A percentile compares a stretch with the other conserved stretches of the same genome.
Evolutionary conservation across 1,284 basidiomycete species (phyloP).

Genomic region (Pseudozyma thailandica): DNA sequence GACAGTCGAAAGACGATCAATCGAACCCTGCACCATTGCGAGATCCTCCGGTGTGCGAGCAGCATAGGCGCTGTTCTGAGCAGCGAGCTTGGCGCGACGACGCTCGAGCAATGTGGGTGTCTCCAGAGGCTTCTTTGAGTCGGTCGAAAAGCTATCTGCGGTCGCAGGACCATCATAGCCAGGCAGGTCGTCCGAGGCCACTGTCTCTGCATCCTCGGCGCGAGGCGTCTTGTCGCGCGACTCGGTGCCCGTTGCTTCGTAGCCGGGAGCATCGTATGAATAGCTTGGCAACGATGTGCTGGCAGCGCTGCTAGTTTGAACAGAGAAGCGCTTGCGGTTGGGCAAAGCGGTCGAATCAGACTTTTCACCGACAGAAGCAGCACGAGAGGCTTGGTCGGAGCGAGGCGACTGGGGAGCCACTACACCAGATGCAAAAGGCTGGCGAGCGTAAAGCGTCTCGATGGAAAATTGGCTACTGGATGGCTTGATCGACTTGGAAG

Average conservation of each 20-base stretch:
- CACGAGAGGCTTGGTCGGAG: conserved; percentile 33
- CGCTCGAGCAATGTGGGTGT: conserved; percentile 39
- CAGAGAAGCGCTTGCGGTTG: conserved; percentile 36
- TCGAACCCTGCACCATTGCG: conserved; percentile 49
- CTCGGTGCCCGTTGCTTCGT: conserved; percentile 8
- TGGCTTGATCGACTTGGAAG: background rate
- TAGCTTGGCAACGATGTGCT: conserved; percentile 38
- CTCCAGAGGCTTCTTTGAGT: conserved; percentile 25
- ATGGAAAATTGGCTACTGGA: conserved; percentile 16
- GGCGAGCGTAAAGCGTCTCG: conserved; percentile 22
- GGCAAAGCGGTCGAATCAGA: conserved; percentile 32
- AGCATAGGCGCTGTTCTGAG: conserved; percentile 44
- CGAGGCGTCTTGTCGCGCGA: conserved; percentile 1
- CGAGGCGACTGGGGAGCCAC: conserved; percentile 24
- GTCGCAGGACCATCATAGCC: conserved; percentile 10
- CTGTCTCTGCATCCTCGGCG: background rate
- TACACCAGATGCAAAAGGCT: conserved; percentile 4
- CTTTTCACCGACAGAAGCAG: conserved; percentile 28
- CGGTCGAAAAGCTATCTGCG: background rate
- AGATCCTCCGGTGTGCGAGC: conserved; percentile 53
- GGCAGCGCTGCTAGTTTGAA: conserved; percentile 36
- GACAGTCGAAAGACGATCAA: conserved; percentile 48
- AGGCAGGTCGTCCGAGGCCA: conserved; percentile 18
- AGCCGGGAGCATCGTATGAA: conserved; percentile 13
- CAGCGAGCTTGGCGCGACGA: conserved; percentile 43